Conservation (phyloP, 306 rosid species). For the Castanea crenata region DNA sequence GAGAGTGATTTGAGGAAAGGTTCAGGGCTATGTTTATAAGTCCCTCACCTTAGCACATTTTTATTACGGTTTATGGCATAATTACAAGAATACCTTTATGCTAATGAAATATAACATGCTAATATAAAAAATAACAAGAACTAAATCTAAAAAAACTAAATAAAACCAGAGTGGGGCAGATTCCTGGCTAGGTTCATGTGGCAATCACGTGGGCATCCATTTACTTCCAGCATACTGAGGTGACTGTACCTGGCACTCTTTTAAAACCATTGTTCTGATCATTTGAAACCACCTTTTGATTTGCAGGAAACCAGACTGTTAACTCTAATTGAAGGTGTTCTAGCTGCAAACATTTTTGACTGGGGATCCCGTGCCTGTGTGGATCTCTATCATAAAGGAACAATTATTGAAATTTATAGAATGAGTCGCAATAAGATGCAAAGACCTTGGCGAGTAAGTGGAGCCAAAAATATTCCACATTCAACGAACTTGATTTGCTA, state of each 20-base stretch:
- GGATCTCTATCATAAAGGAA: slow-evolving; percentile 96
- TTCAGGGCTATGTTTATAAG: no score
- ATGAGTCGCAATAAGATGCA: slow-evolving; percentile 99
- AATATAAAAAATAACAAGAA: no score
- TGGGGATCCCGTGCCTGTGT: slow-evolving; percentile 99
- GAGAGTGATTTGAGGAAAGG: no score
- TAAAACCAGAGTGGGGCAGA: neutral
- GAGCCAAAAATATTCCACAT: slow-evolving; percentile 1
- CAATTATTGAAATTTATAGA: slow-evolving; percentile 94
- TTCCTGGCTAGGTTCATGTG: neutral
- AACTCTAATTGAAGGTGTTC: slow-evolving; percentile 93
- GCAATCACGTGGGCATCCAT: neutral
- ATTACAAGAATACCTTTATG: no score
- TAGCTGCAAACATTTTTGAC: slow-evolving; percentile 96
- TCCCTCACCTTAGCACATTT: no score
- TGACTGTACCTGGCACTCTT: slow-evolving; percentile 5
- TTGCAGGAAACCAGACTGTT: slow-evolving; percentile 85
- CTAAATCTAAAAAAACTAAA: neutral
- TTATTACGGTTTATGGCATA: no score
- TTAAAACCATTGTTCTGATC: slow-evolving; percentile 15
- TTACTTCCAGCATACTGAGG: neutral
- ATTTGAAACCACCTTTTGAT: slow-evolving; percentile 22
- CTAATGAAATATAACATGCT: no score
- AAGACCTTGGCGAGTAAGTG: slow-evolving; percentile 89
- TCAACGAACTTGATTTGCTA: slow-evolving; percentile 1